Base-by-base conservation (phyloP, 768 basidiomycete genomes). In the Tricholoma furcatifolium region DNA sequence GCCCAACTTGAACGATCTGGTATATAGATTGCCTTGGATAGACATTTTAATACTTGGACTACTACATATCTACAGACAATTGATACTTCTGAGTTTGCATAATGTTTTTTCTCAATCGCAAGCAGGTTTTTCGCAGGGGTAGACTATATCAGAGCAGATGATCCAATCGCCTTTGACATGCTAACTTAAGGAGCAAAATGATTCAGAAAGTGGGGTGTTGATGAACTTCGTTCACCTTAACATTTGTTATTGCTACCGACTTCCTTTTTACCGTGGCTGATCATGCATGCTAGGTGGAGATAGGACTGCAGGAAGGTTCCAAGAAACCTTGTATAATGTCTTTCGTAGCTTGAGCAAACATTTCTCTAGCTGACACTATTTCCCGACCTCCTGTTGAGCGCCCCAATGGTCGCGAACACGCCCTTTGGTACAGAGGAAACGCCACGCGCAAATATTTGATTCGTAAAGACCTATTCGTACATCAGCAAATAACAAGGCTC, bases 381-480 rank as follows among this genome's bases (percentile, higher is more conserved):
- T 21, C 53, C 53, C 17, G 60, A 58, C 41, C 72, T 59, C 45
- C 70, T 66, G 48, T 59, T 70, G 20, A 74, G 65, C 18, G 69
- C 67, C 20, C 67, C 66, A 35, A 68, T 65, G 30, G 53, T 66
- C 4, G 65, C 63, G 59, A 76, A 75, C 40, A 75, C 74, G 57
- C 63, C 70, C 46, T 85, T 86, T 3, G 87, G 83, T 35, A 98
- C 82, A 1, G 82, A 74, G 0, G 94, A 95, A 10, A 96, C 95
- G n/a, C 88, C 89, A 2, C 95, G 85, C 2, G 94, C 95, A 61
- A 95, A 98, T 36, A 91, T 85, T 51, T 86, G 84, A 54, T 80
- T 88, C 14, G 92, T 93, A 62, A 86, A 84, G 43, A 92, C 76
- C 88, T 91, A 20, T 6, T 61, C n/a, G 17, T 31, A 3, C 6